Conservation (phyloP, 2,329 filamentous ascomycete species). For the Trichoderma breve region DNA sequence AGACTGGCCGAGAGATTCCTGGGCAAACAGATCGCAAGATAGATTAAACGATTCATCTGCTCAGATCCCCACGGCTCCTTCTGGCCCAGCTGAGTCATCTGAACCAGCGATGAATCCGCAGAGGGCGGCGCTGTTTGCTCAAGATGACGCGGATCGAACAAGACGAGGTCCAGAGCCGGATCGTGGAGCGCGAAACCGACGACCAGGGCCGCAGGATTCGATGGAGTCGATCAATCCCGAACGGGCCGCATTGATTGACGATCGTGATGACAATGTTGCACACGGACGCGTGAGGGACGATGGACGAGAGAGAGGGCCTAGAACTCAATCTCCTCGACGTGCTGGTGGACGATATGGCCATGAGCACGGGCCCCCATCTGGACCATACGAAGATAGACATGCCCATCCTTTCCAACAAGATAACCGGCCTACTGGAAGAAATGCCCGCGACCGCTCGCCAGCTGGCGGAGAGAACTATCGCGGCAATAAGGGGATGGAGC, state of each 20-base stretch:
- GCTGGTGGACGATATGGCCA: slow-evolving; percentile 34
- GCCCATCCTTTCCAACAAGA: slow-evolving; percentile 41
- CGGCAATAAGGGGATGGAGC: slow-evolving; percentile 40
- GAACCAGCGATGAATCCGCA: slow-evolving; percentile 57
- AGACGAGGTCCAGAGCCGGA: slow-evolving; percentile 33
- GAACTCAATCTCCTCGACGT: slow-evolving; percentile 51
- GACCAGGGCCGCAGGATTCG: slow-evolving; percentile 29
- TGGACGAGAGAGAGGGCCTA: slow-evolving; percentile 40
- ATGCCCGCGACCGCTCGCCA: slow-evolving; percentile 36
- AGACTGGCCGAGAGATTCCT: slow-evolving; percentile 38
- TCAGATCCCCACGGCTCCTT: slow-evolving; percentile 28
- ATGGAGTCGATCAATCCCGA: slow-evolving; percentile 48
- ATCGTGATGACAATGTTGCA: slow-evolving; percentile 33
- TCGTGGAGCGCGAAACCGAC: slow-evolving; percentile 30
- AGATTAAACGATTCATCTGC: slow-evolving; percentile 31
- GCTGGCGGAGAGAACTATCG: slow-evolving; percentile 28
- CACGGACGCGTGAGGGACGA: slow-evolving; percentile 45
- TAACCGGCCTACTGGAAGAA: slow-evolving; percentile 32
- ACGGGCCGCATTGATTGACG: slow-evolving; percentile 46
- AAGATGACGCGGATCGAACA: slow-evolving; percentile 33
- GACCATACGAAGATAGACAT: slow-evolving; percentile 47
- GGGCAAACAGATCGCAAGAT: slow-evolving; percentile 30
- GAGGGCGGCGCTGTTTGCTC: slow-evolving; percentile 49
- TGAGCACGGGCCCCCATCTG: slow-evolving; percentile 35
- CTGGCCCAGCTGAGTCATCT: slow-evolving; percentile 27